phyloP scores from a whole-genome alignment of 305 asterid genomes.

The Fraxinus angustifolia region DNA sequence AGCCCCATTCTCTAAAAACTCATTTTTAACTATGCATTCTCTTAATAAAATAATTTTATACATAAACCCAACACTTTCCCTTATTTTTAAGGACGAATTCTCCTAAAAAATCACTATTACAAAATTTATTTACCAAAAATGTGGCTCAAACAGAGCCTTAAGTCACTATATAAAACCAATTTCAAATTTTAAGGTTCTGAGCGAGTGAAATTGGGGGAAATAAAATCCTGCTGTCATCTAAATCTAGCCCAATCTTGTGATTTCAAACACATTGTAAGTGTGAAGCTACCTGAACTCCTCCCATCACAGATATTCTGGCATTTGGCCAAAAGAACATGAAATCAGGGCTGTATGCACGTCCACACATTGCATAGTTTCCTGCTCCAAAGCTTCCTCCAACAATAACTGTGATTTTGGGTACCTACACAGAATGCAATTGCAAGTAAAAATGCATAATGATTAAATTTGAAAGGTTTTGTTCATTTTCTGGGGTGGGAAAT shows the following conservation, averaged over 20 bases:
- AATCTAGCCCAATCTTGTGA: neutral
- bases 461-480: neutral
- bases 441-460: neutral
- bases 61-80: neutral
- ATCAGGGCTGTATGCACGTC: constrained; percentile 93
- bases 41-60: neutral
- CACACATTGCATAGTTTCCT: constrained; percentile 99
- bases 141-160: neutral
- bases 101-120: neutral
- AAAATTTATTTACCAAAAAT: neutral
- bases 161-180: neutral
- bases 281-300: constrained; percentile 84
- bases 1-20: neutral
- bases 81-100: neutral
- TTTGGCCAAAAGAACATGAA: constrained; percentile 98
- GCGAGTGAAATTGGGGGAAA: neutral
- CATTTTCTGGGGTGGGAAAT: too few species aligned
- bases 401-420: constrained; percentile 80
- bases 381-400: constrained; percentile 99
- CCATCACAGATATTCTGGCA: constrained; percentile 95
- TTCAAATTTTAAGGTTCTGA: neutral
- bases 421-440: constrained; percentile 38
- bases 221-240: neutral
- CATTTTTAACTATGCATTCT: neutral
- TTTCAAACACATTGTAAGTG: neutral